phyloP scores from a whole-genome alignment of 78 protist species.

The Dictyostelium discoideum region dicty_2.7 NC_007088.5:6355001-6355500 shows the following conservation, averaged over 20 bases:
- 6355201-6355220: neutral
- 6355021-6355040: neutral
- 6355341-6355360: neutral
- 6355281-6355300: neutral
- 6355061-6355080: neutral
- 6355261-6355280: too few relatives aligned
- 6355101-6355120: slow-evolving; percentile 64
- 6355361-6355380: neutral
- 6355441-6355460: too few relatives aligned
- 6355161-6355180: neutral
- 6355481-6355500: neutral
- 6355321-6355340: neutral
- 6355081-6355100: slow-evolving; percentile 25
- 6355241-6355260: too few relatives aligned
- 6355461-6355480: too few relatives aligned
- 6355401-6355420: neutral
- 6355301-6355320: neutral
- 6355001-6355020: neutral
- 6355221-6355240: too few relatives aligned
- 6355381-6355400: too few relatives aligned
- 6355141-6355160: neutral
- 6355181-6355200: neutral
- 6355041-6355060: neutral
- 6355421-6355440: neutral
- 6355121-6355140: slow-evolving; percentile 1